Percentiles rank a stretch among this genome's conserved stretches.
Evolutionary conservation across 805 yeast genomes (phyloP).

Genomic region (Wickerhamiella australiensis): DNA sequence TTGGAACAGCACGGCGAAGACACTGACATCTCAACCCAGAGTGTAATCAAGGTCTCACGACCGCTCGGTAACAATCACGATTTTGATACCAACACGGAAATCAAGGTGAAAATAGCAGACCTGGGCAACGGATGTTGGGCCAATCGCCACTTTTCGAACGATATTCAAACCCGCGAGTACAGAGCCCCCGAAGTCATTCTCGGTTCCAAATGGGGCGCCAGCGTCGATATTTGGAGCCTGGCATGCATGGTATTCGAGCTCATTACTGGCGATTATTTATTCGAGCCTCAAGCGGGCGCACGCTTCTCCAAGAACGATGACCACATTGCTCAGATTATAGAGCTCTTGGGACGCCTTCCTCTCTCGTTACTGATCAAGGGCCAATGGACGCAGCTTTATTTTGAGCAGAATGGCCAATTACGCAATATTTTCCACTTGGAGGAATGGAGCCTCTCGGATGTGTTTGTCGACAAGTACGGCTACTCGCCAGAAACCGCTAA

Average conservation of each 20-base stretch:
- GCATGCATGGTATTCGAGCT: slow-evolving; percentile 87
- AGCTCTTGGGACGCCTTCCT: slow-evolving; percentile 62
- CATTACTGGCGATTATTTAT: slow-evolving; percentile 84
- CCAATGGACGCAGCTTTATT: slow-evolving; percentile 47
- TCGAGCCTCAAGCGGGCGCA: slow-evolving; percentile 57
- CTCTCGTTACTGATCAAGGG: slow-evolving; percentile 45
- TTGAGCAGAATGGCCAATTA: slow-evolving; percentile 55
- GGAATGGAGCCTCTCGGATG: slow-evolving; percentile 80
- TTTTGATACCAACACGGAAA: slow-evolving; percentile 10
- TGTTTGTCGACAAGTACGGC: slow-evolving; percentile 75
- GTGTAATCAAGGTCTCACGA: slow-evolving; percentile 31
- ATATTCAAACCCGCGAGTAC: slow-evolving; percentile 85
- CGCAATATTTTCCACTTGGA: slow-evolving; percentile 69
- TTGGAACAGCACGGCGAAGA: slow-evolving; percentile 54
- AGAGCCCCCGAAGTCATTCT: slow-evolving; percentile 79
- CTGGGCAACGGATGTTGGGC: slow-evolving; percentile 85
- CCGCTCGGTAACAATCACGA: slow-evolving; percentile 13
- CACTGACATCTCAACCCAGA: slow-evolving; percentile 28
- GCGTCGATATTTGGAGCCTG: slow-evolving; percentile 91
- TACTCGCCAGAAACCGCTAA: slow-evolving; percentile 55
- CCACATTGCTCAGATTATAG: slow-evolving; percentile 90
- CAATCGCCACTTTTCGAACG: slow-evolving; percentile 70
- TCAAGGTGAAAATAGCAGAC: slow-evolving; percentile 77
- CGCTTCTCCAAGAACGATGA: slow-evolving; percentile 84
- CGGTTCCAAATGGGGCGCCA: slow-evolving; percentile 87